phyloP scores from a whole-genome alignment of 371 early-diverging fungal species.

The Mucor velutinosus region DNA sequence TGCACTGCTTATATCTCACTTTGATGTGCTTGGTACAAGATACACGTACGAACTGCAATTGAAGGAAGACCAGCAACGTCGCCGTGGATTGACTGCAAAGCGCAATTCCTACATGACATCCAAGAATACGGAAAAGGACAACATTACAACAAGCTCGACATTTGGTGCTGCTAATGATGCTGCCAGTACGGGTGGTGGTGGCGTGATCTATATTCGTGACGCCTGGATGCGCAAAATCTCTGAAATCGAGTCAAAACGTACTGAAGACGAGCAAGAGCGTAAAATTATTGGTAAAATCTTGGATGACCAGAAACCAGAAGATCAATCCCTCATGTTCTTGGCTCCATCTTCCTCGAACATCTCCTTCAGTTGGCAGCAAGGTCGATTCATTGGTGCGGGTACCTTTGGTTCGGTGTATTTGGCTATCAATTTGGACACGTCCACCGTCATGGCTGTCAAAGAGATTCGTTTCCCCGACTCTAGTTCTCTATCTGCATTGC shows the following conservation, averaged over 20 bases:
- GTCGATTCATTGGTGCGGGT: conserved; percentile 87
- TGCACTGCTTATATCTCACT: conserved; percentile 79
- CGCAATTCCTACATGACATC: conserved; percentile 40
- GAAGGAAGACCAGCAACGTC: conserved; percentile 47
- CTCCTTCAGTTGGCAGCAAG: conserved; percentile 86
- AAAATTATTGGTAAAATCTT: conserved; percentile 77
- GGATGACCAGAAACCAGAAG: conserved; percentile 78
- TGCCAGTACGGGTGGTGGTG: conserved; percentile 34
- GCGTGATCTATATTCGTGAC: conserved; percentile 53
- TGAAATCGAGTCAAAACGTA: conserved; percentile 54
- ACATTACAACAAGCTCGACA: conserved; percentile 46
- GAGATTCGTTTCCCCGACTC: conserved; percentile 90
- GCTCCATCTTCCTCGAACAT: conserved; percentile 77
- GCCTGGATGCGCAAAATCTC: conserved; percentile 58
- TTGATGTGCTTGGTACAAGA: conserved; percentile 75
- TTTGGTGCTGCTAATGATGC: conserved; percentile 46
- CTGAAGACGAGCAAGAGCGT: conserved; percentile 54
- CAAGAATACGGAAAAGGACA: conserved; percentile 34
- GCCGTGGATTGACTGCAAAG: conserved; percentile 41
- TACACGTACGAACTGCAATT: conserved; percentile 54
- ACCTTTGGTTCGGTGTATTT: conserved; percentile 86
- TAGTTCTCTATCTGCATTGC: conserved; percentile 64
- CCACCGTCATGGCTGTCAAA: conserved; percentile 92
- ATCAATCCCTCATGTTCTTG: conserved; percentile 74
- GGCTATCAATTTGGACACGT: conserved; percentile 83